A percentile compares a stretch with the other conserved stretches of the same genome.
phyloP scores from a whole-genome alignment of 2,329 filamentous ascomycete species.

The Aspergillus felis region DNA sequence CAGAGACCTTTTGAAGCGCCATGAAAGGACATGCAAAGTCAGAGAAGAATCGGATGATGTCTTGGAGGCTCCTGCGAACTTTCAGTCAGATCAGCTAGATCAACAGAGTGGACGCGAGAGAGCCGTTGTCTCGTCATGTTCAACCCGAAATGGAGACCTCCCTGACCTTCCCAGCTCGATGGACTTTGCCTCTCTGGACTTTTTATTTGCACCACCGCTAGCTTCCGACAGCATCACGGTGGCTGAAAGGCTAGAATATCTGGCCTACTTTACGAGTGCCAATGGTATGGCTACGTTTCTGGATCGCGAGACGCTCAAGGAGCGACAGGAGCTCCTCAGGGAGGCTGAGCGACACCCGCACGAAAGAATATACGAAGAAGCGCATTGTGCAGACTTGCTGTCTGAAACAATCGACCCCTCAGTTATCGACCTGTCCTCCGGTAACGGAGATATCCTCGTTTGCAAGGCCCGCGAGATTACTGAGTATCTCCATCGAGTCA shows the following conservation, averaged over 20 bases:
- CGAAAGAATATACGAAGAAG: too few relatives aligned
- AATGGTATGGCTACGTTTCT: conserved; percentile 19
- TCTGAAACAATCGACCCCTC: conserved; percentile 6
- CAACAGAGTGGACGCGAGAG: not conserved
- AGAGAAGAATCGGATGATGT: not conserved
- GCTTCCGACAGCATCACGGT: conserved; percentile 9
- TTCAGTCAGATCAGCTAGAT: not conserved
- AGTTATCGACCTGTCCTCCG: not conserved
- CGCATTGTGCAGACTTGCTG: not conserved
- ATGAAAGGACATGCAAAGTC: conserved; percentile 19
- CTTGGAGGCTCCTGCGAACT: not conserved
- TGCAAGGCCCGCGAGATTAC: conserved; percentile 10
- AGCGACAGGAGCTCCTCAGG: conserved; percentile 14
- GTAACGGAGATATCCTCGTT: not conserved
- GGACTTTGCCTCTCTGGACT: conserved; percentile 17
- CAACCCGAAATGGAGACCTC: not conserved
- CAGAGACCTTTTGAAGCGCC: conserved; percentile 20
- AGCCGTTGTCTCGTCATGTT: not conserved
- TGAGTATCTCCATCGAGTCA: conserved; percentile 4
- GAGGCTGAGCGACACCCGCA: not conserved
- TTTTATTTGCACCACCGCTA: conserved; percentile 9
- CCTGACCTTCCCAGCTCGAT: conserved; percentile 3
- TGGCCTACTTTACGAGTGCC: conserved; percentile 21
- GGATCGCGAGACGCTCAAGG: conserved; percentile 13
- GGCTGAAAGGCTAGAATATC: conserved; percentile 17